These are phyloP conservation scores for Oryza meridionalis DNA, from an alignment of 176 grass and related monocot genomes.

Conservation along the genomic window DNA sequence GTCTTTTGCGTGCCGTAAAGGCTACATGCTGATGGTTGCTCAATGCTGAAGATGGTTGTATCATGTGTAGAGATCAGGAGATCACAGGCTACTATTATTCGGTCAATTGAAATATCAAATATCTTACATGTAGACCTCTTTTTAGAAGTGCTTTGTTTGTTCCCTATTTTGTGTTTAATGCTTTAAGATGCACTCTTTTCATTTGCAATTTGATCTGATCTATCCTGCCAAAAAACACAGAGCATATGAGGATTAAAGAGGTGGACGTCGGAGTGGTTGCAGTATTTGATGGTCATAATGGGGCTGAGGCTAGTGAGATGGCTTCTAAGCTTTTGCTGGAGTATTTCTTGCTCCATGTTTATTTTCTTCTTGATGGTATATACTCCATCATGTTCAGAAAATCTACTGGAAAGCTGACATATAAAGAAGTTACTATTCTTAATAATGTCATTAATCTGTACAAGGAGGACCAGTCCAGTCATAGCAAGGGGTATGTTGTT, in stretches of 20 bases:
- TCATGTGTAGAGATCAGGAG: background rate
- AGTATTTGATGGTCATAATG: conserved; percentile 96
- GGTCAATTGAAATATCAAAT: background rate
- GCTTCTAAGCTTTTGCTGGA: conserved; percentile 88
- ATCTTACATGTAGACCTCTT: background rate
- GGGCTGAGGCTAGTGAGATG: conserved; percentile 90
- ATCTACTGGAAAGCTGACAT: conserved; percentile 66
- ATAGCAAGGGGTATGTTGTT: conserved; percentile 40
- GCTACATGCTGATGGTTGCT: background rate
- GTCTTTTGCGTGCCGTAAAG: background rate
- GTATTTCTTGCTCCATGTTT: conserved; percentile 91
- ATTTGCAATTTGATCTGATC: conserved; percentile 1
- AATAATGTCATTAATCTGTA: conserved; percentile 49
- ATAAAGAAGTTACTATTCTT: conserved; percentile 55
- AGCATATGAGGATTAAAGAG: conserved; percentile 70
- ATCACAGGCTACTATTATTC: background rate
- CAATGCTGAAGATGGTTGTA: background rate
- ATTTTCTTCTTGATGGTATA: conserved; percentile 91
- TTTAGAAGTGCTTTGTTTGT: conserved; percentile 8
- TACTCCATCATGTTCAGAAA: conserved; percentile 74
- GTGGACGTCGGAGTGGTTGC: conserved; percentile 85
- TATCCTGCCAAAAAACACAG: conserved; percentile 47
- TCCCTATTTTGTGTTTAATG: background rate
- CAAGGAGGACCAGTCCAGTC: conserved; percentile 31
- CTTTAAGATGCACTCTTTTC: conserved; percentile 19